Evolutionary conservation across 140 eudicot species (phyloP).

Genomic region (Flaveria floridana): DNA sequence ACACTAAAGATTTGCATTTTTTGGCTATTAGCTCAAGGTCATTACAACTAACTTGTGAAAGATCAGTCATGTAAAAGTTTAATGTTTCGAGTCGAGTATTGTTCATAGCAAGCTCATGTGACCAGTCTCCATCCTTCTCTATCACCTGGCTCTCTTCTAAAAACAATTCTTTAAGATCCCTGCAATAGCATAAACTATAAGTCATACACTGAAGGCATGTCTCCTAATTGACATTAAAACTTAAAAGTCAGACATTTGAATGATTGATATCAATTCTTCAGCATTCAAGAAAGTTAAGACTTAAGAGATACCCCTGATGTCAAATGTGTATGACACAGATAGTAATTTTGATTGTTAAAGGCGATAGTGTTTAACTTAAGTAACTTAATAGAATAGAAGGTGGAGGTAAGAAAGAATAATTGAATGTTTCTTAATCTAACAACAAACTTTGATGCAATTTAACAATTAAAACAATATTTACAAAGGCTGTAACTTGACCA

Average conservation of each 20-base stretch:
- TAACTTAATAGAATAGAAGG: no score
- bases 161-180: constrained; percentile 52
- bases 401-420: not conserved
- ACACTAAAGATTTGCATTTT: constrained; percentile 46
- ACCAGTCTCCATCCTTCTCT: constrained; percentile 56
- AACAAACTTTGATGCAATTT: not conserved
- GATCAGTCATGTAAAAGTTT: constrained; percentile 67
- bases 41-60: constrained; percentile 35
- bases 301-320: constrained; percentile 9
- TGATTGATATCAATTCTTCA: not conserved
- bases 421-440: not conserved
- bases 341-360: no score
- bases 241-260: not conserved
- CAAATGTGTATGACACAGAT: not conserved
- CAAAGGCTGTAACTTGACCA: not conserved
- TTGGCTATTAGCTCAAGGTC: constrained; percentile 64
- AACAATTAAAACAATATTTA: not conserved
- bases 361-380: no score
- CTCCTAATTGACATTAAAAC: not conserved
- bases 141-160: constrained; percentile 55
- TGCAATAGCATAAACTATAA: constrained; percentile 27
- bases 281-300: not conserved
- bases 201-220: not conserved
- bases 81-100: constrained; percentile 54
- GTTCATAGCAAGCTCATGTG: constrained; percentile 64